Base-by-base conservation (phyloP, 2,329 filamentous ascomycete species). In the Paracamarosporium sp. region DNA sequence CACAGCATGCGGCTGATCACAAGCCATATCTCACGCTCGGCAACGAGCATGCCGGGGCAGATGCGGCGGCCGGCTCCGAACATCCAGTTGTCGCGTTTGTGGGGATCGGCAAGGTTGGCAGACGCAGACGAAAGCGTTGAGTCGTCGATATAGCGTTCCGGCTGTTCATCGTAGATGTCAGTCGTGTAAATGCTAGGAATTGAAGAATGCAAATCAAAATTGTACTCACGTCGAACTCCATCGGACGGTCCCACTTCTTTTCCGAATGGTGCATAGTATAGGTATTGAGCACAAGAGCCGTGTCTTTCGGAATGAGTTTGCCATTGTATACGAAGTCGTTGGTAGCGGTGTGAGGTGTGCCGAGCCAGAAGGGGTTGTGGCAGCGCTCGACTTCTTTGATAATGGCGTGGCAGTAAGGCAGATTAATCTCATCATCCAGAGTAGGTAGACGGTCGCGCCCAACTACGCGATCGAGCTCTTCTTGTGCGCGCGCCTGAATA, bases 231-330 rank as follows among this genome's bases (percentile, higher is more conserved):
- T 57, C 36, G 43, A 65, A 65, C 1, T 41, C 41, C 3, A 60
- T 56, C 1, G 70, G 69, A 3, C 63, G 45, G 5, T 61, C 56
- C 41, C 59, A 63, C 5, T 55, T 47, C 0, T 50, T 27, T 7
- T 57, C 44, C 27, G 68, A 68, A 35, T 74, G 64, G 52, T 80
- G 78, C 55, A 81, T 75, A 9, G 75, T 77, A 67, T 65, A 78
- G 1, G 63, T 68, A 36, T 72, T 78, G 2, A 79, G 61, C 2
- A 81, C 67, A 5, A 81, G 63, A 4, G 72, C 72, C 1, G 74
- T 74, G 0, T 74, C 78, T 43, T 76, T 78, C 1, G 80, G 80
- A 27, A 82, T 74, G 4, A 70, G 64, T 11, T 75, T 75, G 8
- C 40, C 43, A 4, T 50, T 3, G 25, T 61, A 58, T 11, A 36